phyloP scores from a whole-genome alignment of 306 rosid genomes.

The Trichosanthes truncata region DNA sequence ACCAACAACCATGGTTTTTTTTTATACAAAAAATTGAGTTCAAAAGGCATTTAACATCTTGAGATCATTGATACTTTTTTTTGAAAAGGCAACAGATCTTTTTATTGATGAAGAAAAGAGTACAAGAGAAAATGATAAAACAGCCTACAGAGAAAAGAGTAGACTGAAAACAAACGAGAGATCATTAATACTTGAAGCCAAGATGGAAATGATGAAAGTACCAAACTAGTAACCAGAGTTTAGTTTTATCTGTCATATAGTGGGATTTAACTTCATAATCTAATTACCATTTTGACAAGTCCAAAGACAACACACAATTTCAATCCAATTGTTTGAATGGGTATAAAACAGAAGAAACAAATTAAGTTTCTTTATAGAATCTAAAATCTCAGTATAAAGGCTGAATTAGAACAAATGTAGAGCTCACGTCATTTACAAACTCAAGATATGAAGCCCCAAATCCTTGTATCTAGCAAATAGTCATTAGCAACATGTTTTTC shows the following conservation, averaged over 20 bases:
- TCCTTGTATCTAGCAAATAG: not conserved
- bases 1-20: slow-evolving; percentile 4
- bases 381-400: not conserved
- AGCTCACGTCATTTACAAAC: not conserved
- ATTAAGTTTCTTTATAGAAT: not conserved
- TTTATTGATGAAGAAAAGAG: too few species aligned
- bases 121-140: too few species aligned
- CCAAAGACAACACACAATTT: not conserved
- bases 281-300: not conserved
- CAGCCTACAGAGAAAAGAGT: too few species aligned
- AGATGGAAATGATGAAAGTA: not conserved
- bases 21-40: not conserved
- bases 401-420: not conserved
- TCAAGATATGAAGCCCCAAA: not conserved
- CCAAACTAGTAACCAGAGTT: not conserved
- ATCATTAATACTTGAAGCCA: not conserved
- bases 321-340: not conserved
- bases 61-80: not conserved
- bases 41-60: not conserved
- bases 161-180: too few species aligned
- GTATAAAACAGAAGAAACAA: not conserved
- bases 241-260: not conserved
- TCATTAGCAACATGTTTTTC: not conserved
- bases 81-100: too few species aligned
- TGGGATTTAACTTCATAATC: not conserved